A percentile compares a stretch with the other conserved stretches of the same genome.
Conservation (phyloP, 768 basidiomycete species). For the Suillus lakei region DNA sequence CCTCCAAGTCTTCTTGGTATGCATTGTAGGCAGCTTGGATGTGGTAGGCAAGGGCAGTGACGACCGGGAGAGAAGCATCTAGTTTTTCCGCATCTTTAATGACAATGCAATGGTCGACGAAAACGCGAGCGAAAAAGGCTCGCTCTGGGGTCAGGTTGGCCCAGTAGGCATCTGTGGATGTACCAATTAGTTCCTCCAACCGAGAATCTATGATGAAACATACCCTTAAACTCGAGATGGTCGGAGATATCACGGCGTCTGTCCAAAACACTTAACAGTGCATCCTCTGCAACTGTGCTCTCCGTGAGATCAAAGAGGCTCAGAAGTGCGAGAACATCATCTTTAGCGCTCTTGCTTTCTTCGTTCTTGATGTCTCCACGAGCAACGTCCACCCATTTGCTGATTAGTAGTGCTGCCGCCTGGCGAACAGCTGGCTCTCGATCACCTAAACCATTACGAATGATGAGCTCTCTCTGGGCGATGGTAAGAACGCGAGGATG, state of each 20-base stretch:
- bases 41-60: constrained; percentile 77
- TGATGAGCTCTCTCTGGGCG: constrained; percentile 75
- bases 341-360: constrained; percentile 34
- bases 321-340: constrained; percentile 54
- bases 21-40: constrained; percentile 76
- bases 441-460: constrained; percentile 85
- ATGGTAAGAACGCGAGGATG: constrained; percentile 72
- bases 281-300: constrained; percentile 71
- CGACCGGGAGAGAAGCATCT: constrained; percentile 78
- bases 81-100: constrained; percentile 65
- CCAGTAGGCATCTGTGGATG: constrained; percentile 72
- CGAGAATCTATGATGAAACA: constrained; percentile 20
- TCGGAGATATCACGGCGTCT: constrained; percentile 69
- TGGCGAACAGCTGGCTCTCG: constrained; percentile 74
- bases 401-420: constrained; percentile 75
- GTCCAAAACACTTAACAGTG: constrained; percentile 72
- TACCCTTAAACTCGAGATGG: constrained; percentile 71
- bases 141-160: constrained; percentile 67
- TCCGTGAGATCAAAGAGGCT: constrained; percentile 62
- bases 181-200: neutral
- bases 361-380: constrained; percentile 45
- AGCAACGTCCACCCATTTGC: constrained; percentile 74
- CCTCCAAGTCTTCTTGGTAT: constrained; percentile 49
- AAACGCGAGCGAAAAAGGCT: constrained; percentile 83
- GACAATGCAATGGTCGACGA: constrained; percentile 74